These are phyloP conservation scores for Pogostemon cablin DNA, from an alignment of 257 asterid species.

Conservation along the genomic window DNA sequence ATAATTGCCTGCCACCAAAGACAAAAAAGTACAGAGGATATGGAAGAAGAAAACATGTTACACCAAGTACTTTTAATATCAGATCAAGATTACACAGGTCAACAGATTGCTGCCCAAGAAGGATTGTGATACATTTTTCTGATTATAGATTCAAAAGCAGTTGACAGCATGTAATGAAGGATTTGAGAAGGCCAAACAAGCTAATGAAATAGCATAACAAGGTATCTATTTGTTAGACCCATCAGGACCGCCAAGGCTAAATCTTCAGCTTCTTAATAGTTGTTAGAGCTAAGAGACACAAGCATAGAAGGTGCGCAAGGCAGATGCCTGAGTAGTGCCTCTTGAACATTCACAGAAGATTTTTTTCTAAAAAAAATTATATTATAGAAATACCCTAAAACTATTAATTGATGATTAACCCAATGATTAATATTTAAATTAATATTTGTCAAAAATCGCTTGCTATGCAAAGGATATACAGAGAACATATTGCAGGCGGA, in stretches of 20 bases:
- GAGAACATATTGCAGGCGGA: no score
- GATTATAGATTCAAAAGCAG: slow-evolving; percentile 23
- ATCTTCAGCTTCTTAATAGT: not conserved
- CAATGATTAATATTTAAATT: no score
- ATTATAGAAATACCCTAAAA: no score
- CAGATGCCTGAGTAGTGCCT: no score
- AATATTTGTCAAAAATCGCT: no score
- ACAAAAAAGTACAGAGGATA: slow-evolving; percentile 15
- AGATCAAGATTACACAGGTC: slow-evolving; percentile 14
- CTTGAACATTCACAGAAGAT: no score
- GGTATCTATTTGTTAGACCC: slow-evolving; percentile 20
- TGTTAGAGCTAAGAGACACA: no score
- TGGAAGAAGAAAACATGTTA: slow-evolving; percentile 13
- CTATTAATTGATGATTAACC: no score
- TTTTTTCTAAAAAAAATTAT: no score
- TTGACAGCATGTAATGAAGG: slow-evolving; percentile 15
- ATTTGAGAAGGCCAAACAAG: slow-evolving; percentile 1
- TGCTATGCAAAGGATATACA: no score
- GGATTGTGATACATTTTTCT: slow-evolving; percentile 7
- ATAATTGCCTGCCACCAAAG: not conserved
- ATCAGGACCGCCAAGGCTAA: not conserved
- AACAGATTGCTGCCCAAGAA: slow-evolving; percentile 16
- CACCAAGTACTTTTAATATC: slow-evolving; percentile 20
- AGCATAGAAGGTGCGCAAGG: no score
- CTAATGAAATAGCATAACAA: slow-evolving; percentile 15